Conservation (phyloP, 805 yeast species). For the Candida succiphila region DNA sequence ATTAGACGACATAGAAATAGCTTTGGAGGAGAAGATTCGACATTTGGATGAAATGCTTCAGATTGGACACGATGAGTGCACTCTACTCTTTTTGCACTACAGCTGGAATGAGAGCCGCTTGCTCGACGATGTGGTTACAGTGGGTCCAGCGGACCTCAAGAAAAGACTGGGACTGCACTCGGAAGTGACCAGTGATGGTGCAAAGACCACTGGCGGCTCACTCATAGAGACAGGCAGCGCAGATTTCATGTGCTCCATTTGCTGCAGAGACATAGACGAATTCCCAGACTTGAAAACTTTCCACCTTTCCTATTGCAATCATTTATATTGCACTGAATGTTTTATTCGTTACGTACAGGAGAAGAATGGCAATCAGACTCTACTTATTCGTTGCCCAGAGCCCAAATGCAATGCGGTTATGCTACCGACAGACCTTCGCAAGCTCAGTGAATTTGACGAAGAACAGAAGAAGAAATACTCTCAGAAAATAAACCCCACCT, state of each 20-base stretch:
- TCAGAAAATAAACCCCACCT: too few species aligned
- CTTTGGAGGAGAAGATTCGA: slow-evolving; percentile 17
- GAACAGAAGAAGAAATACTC: slow-evolving; percentile 2
- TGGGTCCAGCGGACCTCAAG: slow-evolving; percentile 20
- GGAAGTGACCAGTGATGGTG: slow-evolving; percentile 21
- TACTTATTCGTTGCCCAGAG: slow-evolving; percentile 56
- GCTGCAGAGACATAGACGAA: slow-evolving; percentile 46
- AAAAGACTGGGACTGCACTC: slow-evolving; percentile 20
- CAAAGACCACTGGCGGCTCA: not conserved
- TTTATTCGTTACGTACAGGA: slow-evolving; percentile 49
- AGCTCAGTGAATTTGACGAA: slow-evolving; percentile 14
- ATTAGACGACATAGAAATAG: slow-evolving; percentile 21
- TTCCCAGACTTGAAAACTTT: slow-evolving; percentile 23
- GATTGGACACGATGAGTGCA: slow-evolving; percentile 27
- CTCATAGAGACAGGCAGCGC: not conserved
- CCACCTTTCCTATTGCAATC: slow-evolving; percentile 50
- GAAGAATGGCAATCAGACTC: slow-evolving; percentile 28
- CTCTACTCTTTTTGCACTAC: slow-evolving; percentile 35
- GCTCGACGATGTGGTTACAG: slow-evolving; percentile 40
- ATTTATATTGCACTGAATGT: slow-evolving; percentile 62
- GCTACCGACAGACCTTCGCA: slow-evolving; percentile 29
- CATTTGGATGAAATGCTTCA: slow-evolving; percentile 28
- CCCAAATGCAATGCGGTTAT: slow-evolving; percentile 38
- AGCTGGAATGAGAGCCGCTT: slow-evolving; percentile 53
- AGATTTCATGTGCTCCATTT: slow-evolving; percentile 49